phyloP scores from a whole-genome alignment of 2,329 filamentous ascomycete genomes.

The Fusarium sublunatum region DNA sequence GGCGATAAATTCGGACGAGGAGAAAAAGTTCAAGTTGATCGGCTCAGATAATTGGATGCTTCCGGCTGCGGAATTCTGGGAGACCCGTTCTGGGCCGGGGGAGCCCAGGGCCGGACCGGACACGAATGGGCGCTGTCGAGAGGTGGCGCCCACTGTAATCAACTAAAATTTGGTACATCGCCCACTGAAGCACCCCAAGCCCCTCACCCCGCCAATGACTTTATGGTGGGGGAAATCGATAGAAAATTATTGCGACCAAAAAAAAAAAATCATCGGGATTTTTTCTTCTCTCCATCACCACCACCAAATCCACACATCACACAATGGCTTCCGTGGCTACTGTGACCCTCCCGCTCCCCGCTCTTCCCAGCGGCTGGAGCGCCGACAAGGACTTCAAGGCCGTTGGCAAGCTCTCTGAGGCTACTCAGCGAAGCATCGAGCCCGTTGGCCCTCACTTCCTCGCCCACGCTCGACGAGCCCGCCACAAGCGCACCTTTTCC shows the following conservation, averaged over 20 bases:
- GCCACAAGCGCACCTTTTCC: constrained; percentile 97
- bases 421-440: constrained; percentile 89
- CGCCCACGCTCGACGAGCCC: constrained; percentile 93
- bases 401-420: constrained; percentile 78
- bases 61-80: not conserved
- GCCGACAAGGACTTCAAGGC: constrained; percentile 94
- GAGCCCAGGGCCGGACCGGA: not conserved
- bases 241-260: constrained; percentile 35
- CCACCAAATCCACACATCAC: constrained; percentile 37
- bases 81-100: constrained; percentile 1
- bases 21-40: constrained; percentile 24
- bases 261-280: constrained; percentile 33
- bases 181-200: constrained; percentile 14
- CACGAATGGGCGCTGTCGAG: not conserved
- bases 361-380: constrained; percentile 82
- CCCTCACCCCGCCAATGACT: constrained; percentile 42
- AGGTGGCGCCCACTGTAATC: constrained; percentile 15
- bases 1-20: constrained; percentile 18
- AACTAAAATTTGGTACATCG: not conserved
- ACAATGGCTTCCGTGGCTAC: constrained; percentile 73
- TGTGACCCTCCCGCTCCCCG: constrained; percentile 74
- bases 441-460: constrained; percentile 98
- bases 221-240: constrained; percentile 40
- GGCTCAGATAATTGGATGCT: constrained; percentile 5
- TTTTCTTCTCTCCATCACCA: constrained; percentile 36